Base-by-base conservation (phyloP, 441 rosid genomes). In the Theobroma grandiflorum region DNA sequence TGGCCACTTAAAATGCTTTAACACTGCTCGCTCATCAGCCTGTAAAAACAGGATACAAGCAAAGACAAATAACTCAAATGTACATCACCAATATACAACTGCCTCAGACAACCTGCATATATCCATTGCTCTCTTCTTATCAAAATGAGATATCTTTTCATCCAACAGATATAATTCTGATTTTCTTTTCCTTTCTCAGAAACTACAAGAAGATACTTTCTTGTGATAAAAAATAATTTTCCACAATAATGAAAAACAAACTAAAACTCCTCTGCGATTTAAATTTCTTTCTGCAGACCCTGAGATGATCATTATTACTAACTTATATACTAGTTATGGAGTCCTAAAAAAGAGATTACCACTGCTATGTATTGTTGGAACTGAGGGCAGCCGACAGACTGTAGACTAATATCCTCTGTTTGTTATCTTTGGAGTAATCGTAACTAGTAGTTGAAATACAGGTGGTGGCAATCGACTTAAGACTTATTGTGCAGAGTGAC, bases 1-100 rank as follows among this genome's bases (percentile, higher is more conserved):
- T 15, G 99, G 99, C 98, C 98, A 96, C 78, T 91, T 90, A 84
- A 96, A 96, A 85, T 96, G 97, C 92, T 96, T 96, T 79, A 94
- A 80, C 76, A 96, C 99, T 58, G 97, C 97, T 80, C 90, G 86
- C 79, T 96, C 98, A 85, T 94, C 99, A 50, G 94, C 97, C 99
- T 96, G 86, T 81, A 42, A 37, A 77, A 68, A 79, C 42, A 73
- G 61, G 53, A 74, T 1, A 62, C 16, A 78, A 45, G 31, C 38
- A 61, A 40, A 49, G 12, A 9, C 31, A 57, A 20, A 81, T 16
- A 49, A 70, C 52, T 47, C 71, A 35, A 49, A 43, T 38, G 14
- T 55, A 58, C 49, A 40, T 61, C 47, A 52, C 76, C 74, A 31
- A 40, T 52, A 38, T 20, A 47, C 38, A 75, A 55, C 49, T 55